Percentiles rank a stretch among this genome's conserved stretches.
phyloP scores from a whole-genome alignment of 345 rosid species.

The Eucalyptus cladocalyx region DNA sequence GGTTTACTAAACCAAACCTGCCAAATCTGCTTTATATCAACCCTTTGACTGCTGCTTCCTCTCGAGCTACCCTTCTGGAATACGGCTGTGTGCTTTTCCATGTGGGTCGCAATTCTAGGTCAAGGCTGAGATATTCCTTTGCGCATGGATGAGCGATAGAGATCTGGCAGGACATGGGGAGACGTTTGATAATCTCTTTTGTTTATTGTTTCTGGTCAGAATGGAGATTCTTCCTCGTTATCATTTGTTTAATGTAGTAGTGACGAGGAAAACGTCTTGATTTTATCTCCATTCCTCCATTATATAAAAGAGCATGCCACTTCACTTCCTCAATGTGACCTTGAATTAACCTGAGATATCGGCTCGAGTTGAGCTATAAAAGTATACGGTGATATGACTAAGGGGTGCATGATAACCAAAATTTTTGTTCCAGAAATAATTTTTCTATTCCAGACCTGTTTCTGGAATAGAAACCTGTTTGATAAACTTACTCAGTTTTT shows the following conservation, averaged over 20 bases:
- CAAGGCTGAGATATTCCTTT: not conserved
- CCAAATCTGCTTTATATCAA: not conserved
- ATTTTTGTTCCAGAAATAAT: too few species aligned
- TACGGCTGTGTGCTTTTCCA: not conserved
- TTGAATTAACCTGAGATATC: not conserved
- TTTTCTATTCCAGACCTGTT: too few species aligned
- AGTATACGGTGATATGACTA: not conserved
- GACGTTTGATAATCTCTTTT: not conserved
- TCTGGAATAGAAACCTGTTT: too few species aligned
- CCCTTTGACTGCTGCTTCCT: not conserved
- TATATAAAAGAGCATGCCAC: not conserved
- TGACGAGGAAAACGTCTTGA: not conserved
- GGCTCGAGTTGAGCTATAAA: not conserved
- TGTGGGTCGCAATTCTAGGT: not conserved
- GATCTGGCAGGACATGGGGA: not conserved
- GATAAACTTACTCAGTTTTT: too few species aligned
- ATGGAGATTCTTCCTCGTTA: not conserved
- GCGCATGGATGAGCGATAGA: not conserved
- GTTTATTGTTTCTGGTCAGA: not conserved
- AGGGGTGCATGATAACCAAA: too few species aligned
- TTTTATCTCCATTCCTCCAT: not conserved
- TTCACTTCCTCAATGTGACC: not conserved
- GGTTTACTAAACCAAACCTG: not conserved
- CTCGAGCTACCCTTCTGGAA: not conserved
- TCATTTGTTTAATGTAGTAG: not conserved